Evolutionary conservation across 2,329 filamentous ascomycete species (phyloP).

Genomic region (Saccharata proteae): DNA sequence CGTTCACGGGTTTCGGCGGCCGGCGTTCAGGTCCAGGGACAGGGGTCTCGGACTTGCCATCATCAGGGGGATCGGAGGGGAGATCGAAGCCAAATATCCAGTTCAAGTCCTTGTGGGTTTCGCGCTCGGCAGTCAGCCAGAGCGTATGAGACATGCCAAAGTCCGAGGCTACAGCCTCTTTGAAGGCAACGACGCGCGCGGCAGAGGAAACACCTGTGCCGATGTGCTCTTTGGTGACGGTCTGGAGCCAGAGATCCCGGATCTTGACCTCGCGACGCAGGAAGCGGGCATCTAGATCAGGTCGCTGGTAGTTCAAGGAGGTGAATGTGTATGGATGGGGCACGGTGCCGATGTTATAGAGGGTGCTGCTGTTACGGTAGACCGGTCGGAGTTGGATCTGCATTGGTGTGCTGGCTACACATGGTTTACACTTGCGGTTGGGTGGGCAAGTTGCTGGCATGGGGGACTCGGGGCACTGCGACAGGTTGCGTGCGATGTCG

Average conservation of each 20-base stretch:
- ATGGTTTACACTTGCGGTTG: slow-evolving; percentile 65
- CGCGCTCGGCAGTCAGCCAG: slow-evolving; percentile 65
- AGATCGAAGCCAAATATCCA: slow-evolving; percentile 85
- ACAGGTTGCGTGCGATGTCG: slow-evolving; percentile 62
- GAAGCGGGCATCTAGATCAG: slow-evolving; percentile 29
- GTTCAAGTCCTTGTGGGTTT: slow-evolving; percentile 58
- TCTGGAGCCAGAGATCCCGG: slow-evolving; percentile 68
- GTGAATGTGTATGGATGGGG: slow-evolving; percentile 84
- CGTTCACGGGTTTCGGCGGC: slow-evolving; percentile 33
- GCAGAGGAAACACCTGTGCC: slow-evolving; percentile 50
- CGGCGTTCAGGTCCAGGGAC: slow-evolving; percentile 46
- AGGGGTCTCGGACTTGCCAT: slow-evolving; percentile 45
- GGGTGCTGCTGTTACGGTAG: slow-evolving; percentile 58
- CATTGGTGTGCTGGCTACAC: slow-evolving; percentile 39
- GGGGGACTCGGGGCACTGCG: slow-evolving; percentile 61
- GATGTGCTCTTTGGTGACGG: slow-evolving; percentile 58
- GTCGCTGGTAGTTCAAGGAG: slow-evolving; percentile 48
- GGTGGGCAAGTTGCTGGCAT: slow-evolving; percentile 72
- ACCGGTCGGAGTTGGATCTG: slow-evolving; percentile 52
- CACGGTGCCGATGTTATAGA: slow-evolving; percentile 76
- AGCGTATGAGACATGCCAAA: slow-evolving; percentile 44
- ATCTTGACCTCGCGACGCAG: slow-evolving; percentile 48
- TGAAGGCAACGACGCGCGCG: slow-evolving; percentile 60
- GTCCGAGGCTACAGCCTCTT: slow-evolving; percentile 66
- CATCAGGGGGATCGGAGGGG: slow-evolving; percentile 33